These are phyloP conservation scores for Pestalotiopsis sp. DNA, from an alignment of 2,329 filamentous ascomycete genomes.

Conservation along the genomic window DNA sequence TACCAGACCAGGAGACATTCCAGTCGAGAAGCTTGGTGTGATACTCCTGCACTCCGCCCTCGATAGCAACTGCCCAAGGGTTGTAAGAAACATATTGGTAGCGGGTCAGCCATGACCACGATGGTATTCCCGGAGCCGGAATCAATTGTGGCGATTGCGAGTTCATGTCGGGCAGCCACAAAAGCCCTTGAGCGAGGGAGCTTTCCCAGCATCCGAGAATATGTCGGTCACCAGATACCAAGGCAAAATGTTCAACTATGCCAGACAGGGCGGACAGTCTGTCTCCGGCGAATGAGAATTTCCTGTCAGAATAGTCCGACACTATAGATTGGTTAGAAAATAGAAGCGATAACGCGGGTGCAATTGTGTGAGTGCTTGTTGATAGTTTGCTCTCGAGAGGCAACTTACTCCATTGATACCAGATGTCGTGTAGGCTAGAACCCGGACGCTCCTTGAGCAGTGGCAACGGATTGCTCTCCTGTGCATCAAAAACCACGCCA, in stretches of 20 bases:
- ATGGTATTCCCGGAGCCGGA: background rate
- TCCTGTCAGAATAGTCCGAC: background rate
- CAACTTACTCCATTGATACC: slow-evolving; percentile 1
- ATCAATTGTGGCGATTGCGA: background rate
- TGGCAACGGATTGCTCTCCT: background rate
- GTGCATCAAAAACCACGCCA: background rate
- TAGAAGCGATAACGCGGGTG: background rate
- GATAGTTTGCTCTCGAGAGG: background rate
- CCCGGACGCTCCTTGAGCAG: background rate
- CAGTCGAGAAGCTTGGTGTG: background rate
- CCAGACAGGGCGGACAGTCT: background rate
- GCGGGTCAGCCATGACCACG: background rate
- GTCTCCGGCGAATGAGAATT: background rate
- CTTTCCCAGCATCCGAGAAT: background rate
- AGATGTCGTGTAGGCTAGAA: background rate
- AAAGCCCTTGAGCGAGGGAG: background rate
- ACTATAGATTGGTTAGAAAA: background rate
- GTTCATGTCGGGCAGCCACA: background rate
- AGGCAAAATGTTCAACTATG: background rate
- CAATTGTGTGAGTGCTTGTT: background rate
- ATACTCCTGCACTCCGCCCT: background rate
- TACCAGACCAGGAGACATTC: background rate
- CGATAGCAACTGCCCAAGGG: background rate
- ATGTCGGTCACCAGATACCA: background rate
- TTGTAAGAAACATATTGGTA: background rate